Base-by-base conservation (phyloP, 306 rosid genomes). In the Albizia julibrissin region DNA sequence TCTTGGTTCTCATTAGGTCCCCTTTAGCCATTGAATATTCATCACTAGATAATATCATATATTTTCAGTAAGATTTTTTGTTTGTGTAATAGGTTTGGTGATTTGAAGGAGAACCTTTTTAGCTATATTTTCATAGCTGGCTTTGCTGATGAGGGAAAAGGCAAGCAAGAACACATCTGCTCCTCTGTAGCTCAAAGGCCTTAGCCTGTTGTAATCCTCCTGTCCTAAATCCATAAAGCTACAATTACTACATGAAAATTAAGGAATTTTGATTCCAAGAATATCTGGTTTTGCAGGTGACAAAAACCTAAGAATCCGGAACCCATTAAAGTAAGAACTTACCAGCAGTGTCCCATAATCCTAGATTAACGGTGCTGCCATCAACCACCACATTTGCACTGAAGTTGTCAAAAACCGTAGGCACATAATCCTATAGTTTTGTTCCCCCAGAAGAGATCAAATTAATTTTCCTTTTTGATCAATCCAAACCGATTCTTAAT, bases 361-460 rank as follows among this genome's bases (percentile, higher is more conserved):
- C 98, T 69, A 94, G 91, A 69, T 92, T 92, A 74, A 94, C 94
- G 13, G 97, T 94, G 89, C 97, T 90, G 11, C 97, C 98, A 85
- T 94, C 98, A 42, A 92, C 98, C 87, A 94, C 94, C 80, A 94
- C 98, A 91, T 94, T 94, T 52, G 98, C 98, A 85, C 98, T 94
- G 66, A 94, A 94, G 88, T 94, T 94, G 75, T 94, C 97, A 79
- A 94, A 94, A 73, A 94, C 97, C 5, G 98, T 94, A 24, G 98
- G 98, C 74, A 94, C 98, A 86, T 94, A 94, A 73, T 92, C 98
- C 97, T 94, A 81, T 18, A 26, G n/a, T 47, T 3, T 43, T 31
- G 37, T 43, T 42, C 42, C 31, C 34, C 12, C 21, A 29, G 24
- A 22, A 6, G 22, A 84, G 18, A 80, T 39, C 58, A 70, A 71